These are phyloP conservation scores for Limnomonas spitsbergensis DNA, from an alignment of 139 green algal genomes.

Conservation along the genomic window DNA sequence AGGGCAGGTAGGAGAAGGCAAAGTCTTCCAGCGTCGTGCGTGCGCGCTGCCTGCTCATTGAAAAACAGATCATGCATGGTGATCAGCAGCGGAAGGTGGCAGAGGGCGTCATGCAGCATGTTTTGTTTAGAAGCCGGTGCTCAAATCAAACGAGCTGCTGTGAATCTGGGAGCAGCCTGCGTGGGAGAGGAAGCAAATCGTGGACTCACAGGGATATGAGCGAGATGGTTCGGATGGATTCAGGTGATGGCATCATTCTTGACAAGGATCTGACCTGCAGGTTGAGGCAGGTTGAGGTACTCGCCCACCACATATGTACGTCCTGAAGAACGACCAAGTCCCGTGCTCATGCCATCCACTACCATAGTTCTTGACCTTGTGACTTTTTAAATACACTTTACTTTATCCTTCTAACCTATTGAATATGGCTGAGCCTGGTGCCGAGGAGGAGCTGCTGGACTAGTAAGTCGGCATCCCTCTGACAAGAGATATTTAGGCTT, in stretches of 20 bases:
- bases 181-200: too few relatives aligned
- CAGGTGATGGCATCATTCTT: neutral
- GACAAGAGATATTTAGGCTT: neutral
- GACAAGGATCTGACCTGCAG: neutral
- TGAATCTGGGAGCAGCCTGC: too few relatives aligned
- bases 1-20: conserved; percentile 63
- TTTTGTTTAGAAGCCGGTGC: too few relatives aligned
- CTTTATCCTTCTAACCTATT: neutral
- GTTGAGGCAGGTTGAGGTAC: neutral
- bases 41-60: conserved; percentile 51
- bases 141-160: too few relatives aligned
- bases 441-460: conserved; percentile 18
- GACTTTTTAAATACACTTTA: too few relatives aligned
- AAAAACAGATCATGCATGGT: too few relatives aligned
- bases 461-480: neutral
- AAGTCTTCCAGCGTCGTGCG: conserved; percentile 74
- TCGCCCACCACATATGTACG: too few relatives aligned
- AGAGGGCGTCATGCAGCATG: too few relatives aligned
- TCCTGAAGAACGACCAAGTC: too few relatives aligned
- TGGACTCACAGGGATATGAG: neutral
- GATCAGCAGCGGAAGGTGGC: too few relatives aligned
- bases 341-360: too few relatives aligned
- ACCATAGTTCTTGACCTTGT: too few relatives aligned
- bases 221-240: neutral
- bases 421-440: conserved; percentile 15